phyloP scores from a whole-genome alignment of 2,329 filamentous ascomycete species.

The Sclerotiophoma versabilis region DNA sequence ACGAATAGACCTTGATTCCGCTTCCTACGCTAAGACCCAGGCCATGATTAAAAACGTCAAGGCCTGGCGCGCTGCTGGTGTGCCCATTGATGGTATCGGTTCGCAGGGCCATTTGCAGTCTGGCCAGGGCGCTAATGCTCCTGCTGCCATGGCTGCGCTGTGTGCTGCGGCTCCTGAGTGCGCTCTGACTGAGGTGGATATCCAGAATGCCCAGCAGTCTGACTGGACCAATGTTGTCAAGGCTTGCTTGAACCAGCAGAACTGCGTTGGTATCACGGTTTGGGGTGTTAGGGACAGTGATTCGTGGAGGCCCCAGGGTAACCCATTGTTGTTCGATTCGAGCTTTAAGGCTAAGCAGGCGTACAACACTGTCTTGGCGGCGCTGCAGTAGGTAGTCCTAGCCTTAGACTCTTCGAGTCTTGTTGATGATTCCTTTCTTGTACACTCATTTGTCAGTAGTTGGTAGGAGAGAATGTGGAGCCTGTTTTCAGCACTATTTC shows the following conservation, averaged over 20 bases:
- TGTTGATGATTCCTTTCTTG: not conserved
- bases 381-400: constrained; percentile 23
- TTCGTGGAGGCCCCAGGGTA: constrained; percentile 54
- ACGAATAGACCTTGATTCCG: constrained; percentile 62
- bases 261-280: constrained; percentile 73
- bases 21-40: constrained; percentile 66
- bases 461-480: not conserved
- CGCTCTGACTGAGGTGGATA: constrained; percentile 74
- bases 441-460: not conserved
- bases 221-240: constrained; percentile 66
- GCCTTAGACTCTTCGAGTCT: not conserved
- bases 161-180: constrained; percentile 64
- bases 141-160: constrained; percentile 60
- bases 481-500: not conserved
- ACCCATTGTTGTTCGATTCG: constrained; percentile 55
- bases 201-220: constrained; percentile 62
- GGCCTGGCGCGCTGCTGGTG: constrained; percentile 67
- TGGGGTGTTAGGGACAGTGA: constrained; percentile 62
- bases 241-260: constrained; percentile 66
- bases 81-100: constrained; percentile 72
- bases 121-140: constrained; percentile 57
- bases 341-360: constrained; percentile 54
- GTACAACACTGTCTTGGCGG: constrained; percentile 44
- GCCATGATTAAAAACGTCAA: constrained; percentile 67
- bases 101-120: constrained; percentile 58